Conservation (phyloP, 2,329 filamentous ascomycete genomes). For the Epichloe scottii region DNA sequence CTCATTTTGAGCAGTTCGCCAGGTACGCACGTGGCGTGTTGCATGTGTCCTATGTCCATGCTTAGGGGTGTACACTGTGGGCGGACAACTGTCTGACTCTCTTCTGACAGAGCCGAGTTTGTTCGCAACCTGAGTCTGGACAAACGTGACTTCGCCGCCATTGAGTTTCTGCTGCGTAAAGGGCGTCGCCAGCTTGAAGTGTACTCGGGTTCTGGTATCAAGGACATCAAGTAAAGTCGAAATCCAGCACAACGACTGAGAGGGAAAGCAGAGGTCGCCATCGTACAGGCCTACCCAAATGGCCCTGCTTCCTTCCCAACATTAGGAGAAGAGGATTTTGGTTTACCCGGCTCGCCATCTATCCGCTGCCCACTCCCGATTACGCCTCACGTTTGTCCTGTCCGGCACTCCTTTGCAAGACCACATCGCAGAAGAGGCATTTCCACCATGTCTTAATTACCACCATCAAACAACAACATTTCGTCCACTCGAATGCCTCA, state of each 20-base stretch:
- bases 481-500: conserved; percentile 1
- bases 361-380: neutral
- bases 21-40: conserved; percentile 32
- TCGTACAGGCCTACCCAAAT: neutral
- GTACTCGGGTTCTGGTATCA: conserved; percentile 70
- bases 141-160: conserved; percentile 74
- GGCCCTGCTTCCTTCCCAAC: neutral
- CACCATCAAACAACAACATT: conserved; percentile 1
- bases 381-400: too few relatives aligned
- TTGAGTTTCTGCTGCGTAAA: conserved; percentile 76
- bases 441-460: conserved; percentile 6
- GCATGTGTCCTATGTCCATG: neutral
- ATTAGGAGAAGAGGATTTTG: neutral
- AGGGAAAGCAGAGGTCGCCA: neutral
- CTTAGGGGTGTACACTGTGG: too few relatives aligned
- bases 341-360: neutral
- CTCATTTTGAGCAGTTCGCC: conserved; percentile 51
- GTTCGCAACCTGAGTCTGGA: conserved; percentile 53
- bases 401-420: neutral
- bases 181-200: conserved; percentile 70
- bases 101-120: conserved; percentile 48
- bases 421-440: conserved; percentile 3
- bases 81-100: neutral
- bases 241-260: neutral
- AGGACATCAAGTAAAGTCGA: conserved; percentile 47